phyloP scores from a whole-genome alignment of 1,139 yeast species.

The Pichia sp. region DNA sequence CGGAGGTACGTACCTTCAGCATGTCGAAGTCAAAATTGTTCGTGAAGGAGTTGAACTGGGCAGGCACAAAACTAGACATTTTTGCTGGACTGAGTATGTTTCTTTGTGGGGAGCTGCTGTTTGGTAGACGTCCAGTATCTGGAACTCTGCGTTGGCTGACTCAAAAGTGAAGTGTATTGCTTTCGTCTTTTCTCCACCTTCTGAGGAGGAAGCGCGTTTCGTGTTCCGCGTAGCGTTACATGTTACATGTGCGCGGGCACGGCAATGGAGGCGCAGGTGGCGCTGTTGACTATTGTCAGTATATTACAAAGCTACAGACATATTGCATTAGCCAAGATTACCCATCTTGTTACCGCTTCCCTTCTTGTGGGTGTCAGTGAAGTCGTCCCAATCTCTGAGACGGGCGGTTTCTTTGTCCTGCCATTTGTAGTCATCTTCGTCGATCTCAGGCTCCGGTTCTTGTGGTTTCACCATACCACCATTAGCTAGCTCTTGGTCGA shows the following conservation, averaged over 20 bases:
- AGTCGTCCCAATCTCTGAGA: constrained; percentile 87
- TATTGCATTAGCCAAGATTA: constrained; percentile 65
- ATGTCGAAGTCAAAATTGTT: constrained; percentile 26
- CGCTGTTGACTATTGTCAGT: too few species aligned
- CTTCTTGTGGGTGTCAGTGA: constrained; percentile 77
- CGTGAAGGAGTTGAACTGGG: constrained; percentile 28
- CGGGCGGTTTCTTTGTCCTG: constrained; percentile 52
- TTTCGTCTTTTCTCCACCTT: too few species aligned
- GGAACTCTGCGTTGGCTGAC: neutral
- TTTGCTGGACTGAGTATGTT: neutral
- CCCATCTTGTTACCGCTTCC: constrained; percentile 82
- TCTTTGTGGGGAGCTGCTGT: too few species aligned
- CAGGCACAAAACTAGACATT: constrained; percentile 29
- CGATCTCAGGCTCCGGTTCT: constrained; percentile 38
- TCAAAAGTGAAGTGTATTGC: too few species aligned
- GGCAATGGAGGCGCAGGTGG: too few species aligned
- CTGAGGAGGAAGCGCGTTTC: too few species aligned
- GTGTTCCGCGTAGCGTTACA: too few species aligned
- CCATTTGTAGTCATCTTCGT: constrained; percentile 42
- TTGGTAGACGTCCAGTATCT: neutral
- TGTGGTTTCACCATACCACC: constrained; percentile 66
- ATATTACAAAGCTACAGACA: too few species aligned
- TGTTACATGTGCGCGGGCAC: too few species aligned
- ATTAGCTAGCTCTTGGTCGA: constrained; percentile 76
- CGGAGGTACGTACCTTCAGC: constrained; percentile 23